phyloP scores from a whole-genome alignment of 2,329 filamentous ascomycete species.

The Epichloe bromicola region DNA sequence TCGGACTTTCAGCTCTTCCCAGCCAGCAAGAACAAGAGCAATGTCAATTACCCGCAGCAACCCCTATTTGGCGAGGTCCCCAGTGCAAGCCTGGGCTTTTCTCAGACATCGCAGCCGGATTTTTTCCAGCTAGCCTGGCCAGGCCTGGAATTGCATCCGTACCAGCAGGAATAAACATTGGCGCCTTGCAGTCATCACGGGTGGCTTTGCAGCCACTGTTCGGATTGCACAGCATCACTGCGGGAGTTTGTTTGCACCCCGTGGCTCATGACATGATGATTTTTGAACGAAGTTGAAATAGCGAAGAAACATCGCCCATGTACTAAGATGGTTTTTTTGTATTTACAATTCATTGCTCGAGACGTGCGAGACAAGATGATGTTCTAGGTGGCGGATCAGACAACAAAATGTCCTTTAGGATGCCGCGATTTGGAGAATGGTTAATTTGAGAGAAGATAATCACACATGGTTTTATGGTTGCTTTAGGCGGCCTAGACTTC shows the following conservation, averaged over 20 bases:
- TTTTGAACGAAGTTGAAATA: background rate
- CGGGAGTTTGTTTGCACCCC: background rate
- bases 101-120: conserved; percentile 39
- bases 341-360: background rate
- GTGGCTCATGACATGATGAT: background rate
- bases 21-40: conserved; percentile 28
- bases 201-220: background rate
- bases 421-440: background rate
- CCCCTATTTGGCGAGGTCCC: conserved; percentile 37
- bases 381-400: background rate
- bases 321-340: background rate
- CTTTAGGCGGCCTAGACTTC: background rate
- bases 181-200: background rate
- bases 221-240: background rate
- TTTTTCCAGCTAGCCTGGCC: conserved; percentile 31
- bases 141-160: conserved; percentile 11
- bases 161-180: background rate
- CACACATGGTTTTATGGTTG: background rate
- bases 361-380: background rate
- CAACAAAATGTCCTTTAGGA: background rate
- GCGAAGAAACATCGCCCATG: background rate
- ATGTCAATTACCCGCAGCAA: conserved; percentile 30
- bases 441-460: background rate
- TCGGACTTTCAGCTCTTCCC: conserved; percentile 52
- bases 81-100: conserved; percentile 37